Conservation (phyloP, 2,329 filamentous ascomycete species). For the Fusarium nelsonii region DNA sequence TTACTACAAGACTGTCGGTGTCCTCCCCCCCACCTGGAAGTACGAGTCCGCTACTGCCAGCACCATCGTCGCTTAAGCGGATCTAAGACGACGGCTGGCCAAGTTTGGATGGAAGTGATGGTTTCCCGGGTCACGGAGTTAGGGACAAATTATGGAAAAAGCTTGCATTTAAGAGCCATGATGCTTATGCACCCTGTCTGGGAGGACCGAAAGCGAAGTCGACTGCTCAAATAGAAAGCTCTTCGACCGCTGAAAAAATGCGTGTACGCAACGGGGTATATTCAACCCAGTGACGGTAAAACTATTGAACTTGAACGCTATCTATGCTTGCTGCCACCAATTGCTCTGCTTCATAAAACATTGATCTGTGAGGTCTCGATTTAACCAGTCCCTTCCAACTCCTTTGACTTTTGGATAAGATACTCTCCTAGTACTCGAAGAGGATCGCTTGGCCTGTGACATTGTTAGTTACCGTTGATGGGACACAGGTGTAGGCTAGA, state of each 20-base stretch:
- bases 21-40: slow-evolving; percentile 93
- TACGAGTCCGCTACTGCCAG: slow-evolving; percentile 98
- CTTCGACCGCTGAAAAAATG: slow-evolving; percentile 49
- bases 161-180: slow-evolving; percentile 60
- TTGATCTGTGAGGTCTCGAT: slow-evolving; percentile 10
- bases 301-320: slow-evolving; percentile 45
- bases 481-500: slow-evolving; percentile 48
- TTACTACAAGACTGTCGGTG: slow-evolving; percentile 98
- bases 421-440: slow-evolving; percentile 77
- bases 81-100: slow-evolving; percentile 37
- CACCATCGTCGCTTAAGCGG: slow-evolving; percentile 88
- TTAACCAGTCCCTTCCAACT: slow-evolving; percentile 64
- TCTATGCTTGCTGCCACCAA: slow-evolving; percentile 32
- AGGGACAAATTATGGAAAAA: slow-evolving; percentile 56
- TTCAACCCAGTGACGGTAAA: slow-evolving; percentile 44
- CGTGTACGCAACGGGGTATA: slow-evolving; percentile 48
- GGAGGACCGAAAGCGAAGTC: slow-evolving; percentile 50
- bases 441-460: slow-evolving; percentile 71
- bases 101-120: slow-evolving; percentile 50
- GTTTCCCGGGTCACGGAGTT: slow-evolving; percentile 60
- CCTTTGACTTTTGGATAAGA: slow-evolving; percentile 74
- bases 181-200: slow-evolving; percentile 56
- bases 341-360: slow-evolving; percentile 5
- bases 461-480: slow-evolving; percentile 21
- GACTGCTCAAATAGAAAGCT: slow-evolving; percentile 54